Conservation (phyloP, 2,329 filamentous ascomycete genomes). For the Pyricularia grisea region DNA sequence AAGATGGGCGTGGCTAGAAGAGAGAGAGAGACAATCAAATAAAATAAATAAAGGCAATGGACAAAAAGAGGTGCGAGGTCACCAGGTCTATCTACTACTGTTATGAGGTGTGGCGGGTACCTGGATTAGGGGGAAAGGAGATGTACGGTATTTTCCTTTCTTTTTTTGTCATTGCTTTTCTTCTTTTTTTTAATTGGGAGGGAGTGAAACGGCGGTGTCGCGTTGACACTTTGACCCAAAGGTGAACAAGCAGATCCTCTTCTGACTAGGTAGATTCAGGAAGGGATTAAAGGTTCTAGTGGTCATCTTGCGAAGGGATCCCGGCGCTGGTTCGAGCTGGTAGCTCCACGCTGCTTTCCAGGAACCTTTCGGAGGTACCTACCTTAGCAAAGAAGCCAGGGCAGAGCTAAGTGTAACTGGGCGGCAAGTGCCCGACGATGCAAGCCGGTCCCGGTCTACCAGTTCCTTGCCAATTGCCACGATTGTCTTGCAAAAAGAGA, state of each 20-base stretch:
- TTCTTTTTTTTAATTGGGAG: neutral
- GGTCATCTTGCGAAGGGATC: neutral
- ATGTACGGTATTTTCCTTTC: neutral
- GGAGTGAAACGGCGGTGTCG: neutral
- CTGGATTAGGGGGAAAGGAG: neutral
- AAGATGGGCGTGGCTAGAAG: neutral
- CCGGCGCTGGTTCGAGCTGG: neutral
- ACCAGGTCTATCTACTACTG: neutral
- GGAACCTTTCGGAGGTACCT: neutral
- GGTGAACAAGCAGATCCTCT: neutral
- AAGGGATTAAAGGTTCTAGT: neutral
- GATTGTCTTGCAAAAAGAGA: neutral
- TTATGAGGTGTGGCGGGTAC: neutral
- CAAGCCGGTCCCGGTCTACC: neutral
- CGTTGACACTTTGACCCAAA: neutral
- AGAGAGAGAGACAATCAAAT: neutral
- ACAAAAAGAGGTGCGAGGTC: slow-evolving; percentile 2
- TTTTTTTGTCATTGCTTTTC: neutral
- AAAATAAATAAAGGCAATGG: slow-evolving; percentile 2
- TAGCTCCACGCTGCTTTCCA: neutral
- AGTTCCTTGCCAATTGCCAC: neutral
- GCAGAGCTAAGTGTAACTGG: neutral
- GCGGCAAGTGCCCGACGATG: neutral
- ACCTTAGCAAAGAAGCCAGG: neutral
- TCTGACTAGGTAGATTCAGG: neutral